Conservation (phyloP, 495 filamentous ascomycete species). For the Polyplosphaeria fusca region DNA sequence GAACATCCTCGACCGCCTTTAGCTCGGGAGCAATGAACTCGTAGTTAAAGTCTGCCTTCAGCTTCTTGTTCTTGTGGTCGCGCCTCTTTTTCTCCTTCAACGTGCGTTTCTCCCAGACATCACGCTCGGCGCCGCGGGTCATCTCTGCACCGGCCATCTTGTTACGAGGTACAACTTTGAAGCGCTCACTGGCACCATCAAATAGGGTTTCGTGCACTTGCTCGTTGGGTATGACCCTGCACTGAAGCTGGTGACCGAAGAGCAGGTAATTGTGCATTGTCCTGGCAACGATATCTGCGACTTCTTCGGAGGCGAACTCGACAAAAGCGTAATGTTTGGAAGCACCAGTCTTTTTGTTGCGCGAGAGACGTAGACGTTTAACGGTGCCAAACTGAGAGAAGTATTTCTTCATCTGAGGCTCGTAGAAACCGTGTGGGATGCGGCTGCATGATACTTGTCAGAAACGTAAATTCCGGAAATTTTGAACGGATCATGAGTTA, state of each 20-base stretch:
- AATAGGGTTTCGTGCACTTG: slow-evolving; percentile 78
- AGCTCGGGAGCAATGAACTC: slow-evolving; percentile 72
- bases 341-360: slow-evolving; percentile 82
- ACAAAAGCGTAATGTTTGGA: slow-evolving; percentile 92
- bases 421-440: slow-evolving; percentile 94
- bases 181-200: slow-evolving; percentile 82
- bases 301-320: slow-evolving; percentile 73
- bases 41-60: slow-evolving; percentile 74
- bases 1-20: slow-evolving; percentile 62
- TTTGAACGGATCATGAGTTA: too few species aligned
- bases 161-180: slow-evolving; percentile 83
- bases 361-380: slow-evolving; percentile 74
- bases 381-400: slow-evolving; percentile 94
- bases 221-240: slow-evolving; percentile 69
- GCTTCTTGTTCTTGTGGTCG: slow-evolving; percentile 61
- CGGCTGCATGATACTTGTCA: too few species aligned
- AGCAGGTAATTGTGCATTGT: slow-evolving; percentile 98
- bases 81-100: slow-evolving; percentile 67
- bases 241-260: slow-evolving; percentile 87
- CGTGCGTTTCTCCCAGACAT: slow-evolving; percentile 72
- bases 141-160: slow-evolving; percentile 72
- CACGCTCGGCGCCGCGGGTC: slow-evolving; percentile 64
- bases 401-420: slow-evolving; percentile 89
- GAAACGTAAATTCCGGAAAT: too few species aligned
- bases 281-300: slow-evolving; percentile 82